phyloP scores from a whole-genome alignment of 176 grass and related monocot genomes.

The Carex myosuroides region DNA sequence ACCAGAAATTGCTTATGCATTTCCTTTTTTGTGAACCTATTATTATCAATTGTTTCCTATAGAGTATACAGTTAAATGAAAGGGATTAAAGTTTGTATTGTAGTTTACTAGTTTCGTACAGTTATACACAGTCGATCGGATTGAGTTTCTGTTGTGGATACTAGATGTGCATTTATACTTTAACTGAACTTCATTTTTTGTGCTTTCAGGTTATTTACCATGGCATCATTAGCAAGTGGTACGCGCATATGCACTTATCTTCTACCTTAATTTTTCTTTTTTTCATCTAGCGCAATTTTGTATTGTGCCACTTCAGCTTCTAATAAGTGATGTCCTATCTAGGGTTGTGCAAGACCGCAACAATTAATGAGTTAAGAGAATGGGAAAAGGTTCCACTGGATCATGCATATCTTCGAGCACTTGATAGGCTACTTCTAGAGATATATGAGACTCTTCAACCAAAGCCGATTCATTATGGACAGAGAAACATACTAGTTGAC shows the following conservation, averaged over 20 bases:
- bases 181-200: not conserved
- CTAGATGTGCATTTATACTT: not conserved
- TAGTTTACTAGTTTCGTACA: not conserved
- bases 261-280: not conserved
- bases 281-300: not conserved
- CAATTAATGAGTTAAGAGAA: conserved; percentile 33
- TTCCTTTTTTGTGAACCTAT: not conserved
- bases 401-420: conserved; percentile 16
- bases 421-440: conserved; percentile 48
- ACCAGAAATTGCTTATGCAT: not conserved
- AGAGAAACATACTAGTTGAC: conserved; percentile 42
- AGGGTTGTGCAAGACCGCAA: conserved; percentile 37
- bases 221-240: conserved; percentile 2
- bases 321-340: conserved; percentile 2
- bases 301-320: not conserved
- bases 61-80: not conserved
- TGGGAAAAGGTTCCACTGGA: conserved; percentile 33
- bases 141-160: not conserved
- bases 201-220: conserved; percentile 19
- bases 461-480: conserved; percentile 49
- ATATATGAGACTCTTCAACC: conserved; percentile 44
- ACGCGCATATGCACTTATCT: not conserved
- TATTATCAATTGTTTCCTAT: not conserved
- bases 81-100: not conserved
- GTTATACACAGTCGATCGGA: not conserved